Evolutionary conservation across 345 rosid genomes (phyloP).

Genomic region (Citrus trifoliata): DNA sequence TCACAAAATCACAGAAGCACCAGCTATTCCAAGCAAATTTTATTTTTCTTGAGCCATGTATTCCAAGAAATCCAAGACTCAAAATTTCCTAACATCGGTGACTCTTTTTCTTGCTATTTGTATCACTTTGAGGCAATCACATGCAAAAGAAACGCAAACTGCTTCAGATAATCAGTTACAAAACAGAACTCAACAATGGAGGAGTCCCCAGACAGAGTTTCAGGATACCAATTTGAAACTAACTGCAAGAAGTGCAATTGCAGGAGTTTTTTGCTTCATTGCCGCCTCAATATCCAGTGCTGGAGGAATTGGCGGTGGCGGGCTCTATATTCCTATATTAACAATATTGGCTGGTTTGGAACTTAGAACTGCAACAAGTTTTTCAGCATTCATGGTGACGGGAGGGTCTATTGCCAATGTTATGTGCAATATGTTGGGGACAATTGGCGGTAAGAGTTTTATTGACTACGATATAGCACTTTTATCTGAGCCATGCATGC

Average conservation of each 20-base stretch:
- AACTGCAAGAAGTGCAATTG: conserved; percentile 32
- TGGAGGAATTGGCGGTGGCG: conserved; percentile 94
- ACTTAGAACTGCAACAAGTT: conserved; percentile 73
- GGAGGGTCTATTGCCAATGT: conserved; percentile 87
- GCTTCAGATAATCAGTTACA: conserved; percentile 14
- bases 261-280: conserved; percentile 61
- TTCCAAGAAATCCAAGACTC: conserved; percentile 16
- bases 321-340: conserved; percentile 74
- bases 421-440: conserved; percentile 38
- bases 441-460: conserved; percentile 37
- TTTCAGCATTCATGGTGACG: conserved; percentile 93
- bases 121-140: conserved; percentile 22
- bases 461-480: conserved; percentile 75
- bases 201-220: conserved; percentile 18
- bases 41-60: not conserved
- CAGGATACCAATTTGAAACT: conserved; percentile 31
- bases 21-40: not conserved
- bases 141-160: conserved; percentile 19
- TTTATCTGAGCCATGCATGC: conserved; percentile 80
- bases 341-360: conserved; percentile 65
- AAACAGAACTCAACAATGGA: conserved; percentile 37
- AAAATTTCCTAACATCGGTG: conserved; percentile 3
- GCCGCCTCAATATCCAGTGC: conserved; percentile 86
- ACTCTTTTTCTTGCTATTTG: conserved; percentile 25
- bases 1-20: not conserved